Evolutionary conservation across 495 filamentous ascomycete species (phyloP), one percentile per base, ranked within the genome.

Genomic region (Penicillium desertorum): DNA sequence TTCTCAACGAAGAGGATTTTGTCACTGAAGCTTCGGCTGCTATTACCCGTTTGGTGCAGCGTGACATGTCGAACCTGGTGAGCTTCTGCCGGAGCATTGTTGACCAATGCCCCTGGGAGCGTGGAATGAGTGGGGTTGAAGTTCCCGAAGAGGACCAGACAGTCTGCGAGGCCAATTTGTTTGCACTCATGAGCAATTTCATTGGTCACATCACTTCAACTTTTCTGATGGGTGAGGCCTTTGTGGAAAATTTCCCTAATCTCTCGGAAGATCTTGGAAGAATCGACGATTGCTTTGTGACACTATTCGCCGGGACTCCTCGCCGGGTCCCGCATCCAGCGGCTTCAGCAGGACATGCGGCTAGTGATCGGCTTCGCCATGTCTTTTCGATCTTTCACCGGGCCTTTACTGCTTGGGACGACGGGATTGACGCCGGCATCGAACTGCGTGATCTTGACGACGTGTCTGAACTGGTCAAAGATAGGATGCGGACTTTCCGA

Each of bases 51-150:
- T 57, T 70, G 17, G 61, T 86, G 4, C 78, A 72, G 52, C 68
- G 56, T 51, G 76, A 67, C 54, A 79, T 54, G 59, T 76, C 58
- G 0, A 78, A 81, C 51, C 58, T 89, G 30, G 81, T 88, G 25
- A 82, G 79, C 6, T 86, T 85, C 58, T 76, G 70, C 36, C 69
- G 72, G n/a, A 84, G 83, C 45, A 63, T 78, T 5, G 81, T 88
- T 25, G 86, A 89, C 59, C 81, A 86, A 58, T 72, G 72, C 53
- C 70, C 67, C 0, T 88, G 86, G 86, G 86, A 89, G 64, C 79
- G 83, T 6, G 65, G 60, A 20, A 76, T 20, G 16, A 55, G 72
- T 20, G 61, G 71, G 4, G 72, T 79, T 2, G 63, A 65, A 14
- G 58, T 75, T 6, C 66, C 71, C 0, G 65, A 74, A 14, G 65